Base-by-base conservation (phyloP, 495 filamentous ascomycete species). In the Penicillium psychrofluorescens region DNA sequence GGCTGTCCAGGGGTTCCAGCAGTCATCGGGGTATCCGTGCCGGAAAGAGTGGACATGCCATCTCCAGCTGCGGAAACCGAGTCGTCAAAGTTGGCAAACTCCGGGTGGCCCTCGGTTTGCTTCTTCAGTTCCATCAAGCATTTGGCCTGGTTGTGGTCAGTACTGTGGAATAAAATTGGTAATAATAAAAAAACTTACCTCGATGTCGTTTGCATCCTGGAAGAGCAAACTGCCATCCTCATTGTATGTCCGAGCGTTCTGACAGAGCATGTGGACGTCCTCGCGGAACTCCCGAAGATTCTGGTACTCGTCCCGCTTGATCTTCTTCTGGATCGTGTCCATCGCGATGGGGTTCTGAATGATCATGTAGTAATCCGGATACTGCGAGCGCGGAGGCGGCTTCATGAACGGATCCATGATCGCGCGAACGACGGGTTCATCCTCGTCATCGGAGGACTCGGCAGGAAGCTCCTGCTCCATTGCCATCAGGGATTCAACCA, bases 361-460 rank as follows among this genome's bases (percentile, higher is more conserved):
- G 62, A 96, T 79, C 61, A 87, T 67, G 63, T 96, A 97, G 61
- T 98, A 98, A 53, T 96, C 90, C 6, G 86, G 83, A 60, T 91
- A 97, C 27, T 85, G 77, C 12, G 79, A 80, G 63, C 85, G 90
- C n/a, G 87, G 81, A 13, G 91, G 90, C 12, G 95, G 75, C 55
- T 89, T 88, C 63, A 96, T 76, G 63, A 98, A 98, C 0, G 91
- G 92, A 33, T 90, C 92, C 41, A 95, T 96, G 60, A 96, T 85
- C 14, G 86, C 70, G 41, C 90, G 86, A 38, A 80, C 68, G 28
- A 69, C 61, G 46, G 69, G 63, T 50, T 65, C 79, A 42, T 83
- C 80, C 37, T 81, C 80, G 43, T 75, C 72, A n/a, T 81, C 74
- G 8, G 77, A 78, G 8, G 68, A 62, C 32, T 87, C 81, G 10